Conservation (phyloP, 768 basidiomycete species). For the Russula earlei region DNA sequence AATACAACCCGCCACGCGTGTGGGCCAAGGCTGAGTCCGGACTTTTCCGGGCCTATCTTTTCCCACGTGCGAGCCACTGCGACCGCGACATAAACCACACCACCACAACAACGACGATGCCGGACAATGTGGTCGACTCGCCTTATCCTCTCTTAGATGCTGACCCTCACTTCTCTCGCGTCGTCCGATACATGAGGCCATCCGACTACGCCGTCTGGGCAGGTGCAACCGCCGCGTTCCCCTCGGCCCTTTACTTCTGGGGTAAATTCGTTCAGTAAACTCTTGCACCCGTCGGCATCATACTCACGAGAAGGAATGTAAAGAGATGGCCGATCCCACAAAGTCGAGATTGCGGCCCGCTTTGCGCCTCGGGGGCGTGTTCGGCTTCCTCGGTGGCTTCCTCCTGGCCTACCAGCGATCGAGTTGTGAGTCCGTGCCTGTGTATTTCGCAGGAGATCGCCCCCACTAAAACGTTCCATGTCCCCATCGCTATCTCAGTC, state of each 20-base stretch:
- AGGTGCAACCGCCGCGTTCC: constrained; percentile 69
- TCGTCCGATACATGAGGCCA: constrained; percentile 80
- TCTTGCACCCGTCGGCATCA: constrained; percentile 17
- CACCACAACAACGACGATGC: constrained; percentile 28
- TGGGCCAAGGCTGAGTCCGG: neutral
- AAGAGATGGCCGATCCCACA: constrained; percentile 40
- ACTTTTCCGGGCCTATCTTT: constrained; percentile 3
- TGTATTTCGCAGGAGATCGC: constrained; percentile 3
- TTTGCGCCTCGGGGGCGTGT: constrained; percentile 51
- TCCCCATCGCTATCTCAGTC: constrained; percentile 33
- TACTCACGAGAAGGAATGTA: neutral
- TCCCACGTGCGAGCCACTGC: constrained; percentile 15
- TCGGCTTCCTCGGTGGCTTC: constrained; percentile 90
- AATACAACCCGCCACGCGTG: constrained; percentile 1
- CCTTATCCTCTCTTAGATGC: constrained; percentile 88
- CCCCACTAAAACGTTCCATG: constrained; percentile 3
- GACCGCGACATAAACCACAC: too few relatives aligned
- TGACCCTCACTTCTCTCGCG: constrained; percentile 83
- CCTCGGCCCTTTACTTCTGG: constrained; percentile 70
- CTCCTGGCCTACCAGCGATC: constrained; percentile 87
- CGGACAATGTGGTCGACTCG: constrained; percentile 45
- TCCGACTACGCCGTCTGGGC: constrained; percentile 86
- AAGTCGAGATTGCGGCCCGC: constrained; percentile 32
- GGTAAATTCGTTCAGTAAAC: constrained; percentile 40
- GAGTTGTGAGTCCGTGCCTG: constrained; percentile 53